These are phyloP conservation scores for Hanseniaspora taiwanica DNA, from an alignment of 805 yeast species.

Conservation along the genomic window DNA sequence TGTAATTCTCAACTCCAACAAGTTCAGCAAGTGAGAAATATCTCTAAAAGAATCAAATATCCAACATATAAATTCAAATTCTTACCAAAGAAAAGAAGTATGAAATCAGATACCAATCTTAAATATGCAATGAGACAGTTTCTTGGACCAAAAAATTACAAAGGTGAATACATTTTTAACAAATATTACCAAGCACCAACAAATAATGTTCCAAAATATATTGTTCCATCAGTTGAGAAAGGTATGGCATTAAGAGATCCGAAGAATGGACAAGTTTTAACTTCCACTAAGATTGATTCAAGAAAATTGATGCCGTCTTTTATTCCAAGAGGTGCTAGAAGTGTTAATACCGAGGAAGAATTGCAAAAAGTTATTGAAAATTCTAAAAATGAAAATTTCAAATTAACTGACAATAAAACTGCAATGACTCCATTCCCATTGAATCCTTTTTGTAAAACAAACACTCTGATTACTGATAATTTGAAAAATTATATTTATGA, in stretches of 20 bases:
- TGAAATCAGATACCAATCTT: conserved; percentile 33
- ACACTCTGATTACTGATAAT: conserved; percentile 41
- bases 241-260: conserved; percentile 26
- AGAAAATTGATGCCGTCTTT: conserved; percentile 2
- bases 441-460: conserved; percentile 59
- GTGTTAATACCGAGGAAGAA: conserved; percentile 5
- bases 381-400: conserved; percentile 7
- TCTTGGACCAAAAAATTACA: conserved; percentile 71
- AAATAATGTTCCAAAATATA: conserved; percentile 60
- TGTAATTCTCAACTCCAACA: too few species aligned
- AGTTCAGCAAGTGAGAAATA: conserved; percentile 29
- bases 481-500: conserved; percentile 48
- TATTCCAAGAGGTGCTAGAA: conserved; percentile 1
- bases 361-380: conserved; percentile 4
- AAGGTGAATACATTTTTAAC: conserved; percentile 70
- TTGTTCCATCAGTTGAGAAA: conserved; percentile 39
- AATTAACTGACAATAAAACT: conserved; percentile 10
- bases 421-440: conserved; percentile 70
- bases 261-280: conserved; percentile 21
- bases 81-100: conserved; percentile 2
- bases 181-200: conserved; percentile 58
- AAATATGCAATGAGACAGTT: conserved; percentile 56
- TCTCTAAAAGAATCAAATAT: conserved; percentile 38
- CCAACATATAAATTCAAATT: conserved; percentile 36
- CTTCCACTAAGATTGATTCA: conserved; percentile 10